phyloP scores from a whole-genome alignment of 345 rosid species.

The Eucalyptus cloeziana region DNA sequence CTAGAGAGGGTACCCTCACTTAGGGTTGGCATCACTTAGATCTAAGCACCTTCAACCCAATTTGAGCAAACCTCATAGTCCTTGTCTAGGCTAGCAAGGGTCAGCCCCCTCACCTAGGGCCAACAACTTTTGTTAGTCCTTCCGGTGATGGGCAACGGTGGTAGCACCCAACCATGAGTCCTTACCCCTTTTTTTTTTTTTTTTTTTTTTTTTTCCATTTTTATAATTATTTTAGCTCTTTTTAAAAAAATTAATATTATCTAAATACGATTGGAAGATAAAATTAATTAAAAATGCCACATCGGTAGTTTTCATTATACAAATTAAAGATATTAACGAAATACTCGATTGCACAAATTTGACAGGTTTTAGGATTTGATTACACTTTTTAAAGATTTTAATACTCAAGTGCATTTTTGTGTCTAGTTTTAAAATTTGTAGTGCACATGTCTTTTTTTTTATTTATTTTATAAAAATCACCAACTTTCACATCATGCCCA shows the following conservation, averaged over 20 bases:
- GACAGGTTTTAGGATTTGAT: accelerated
- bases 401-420: no score
- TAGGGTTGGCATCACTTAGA: accelerated
- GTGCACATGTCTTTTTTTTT: no score
- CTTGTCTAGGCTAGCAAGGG: accelerated
- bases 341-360: accelerated
- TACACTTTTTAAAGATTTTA: accelerated
- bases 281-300: no score
- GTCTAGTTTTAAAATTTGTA: accelerated
- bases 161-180: neutral
- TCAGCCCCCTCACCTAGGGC: neutral
- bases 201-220: accelerated
- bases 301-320: accelerated
- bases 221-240: no score
- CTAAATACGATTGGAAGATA: neutral
- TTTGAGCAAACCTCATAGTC: neutral
- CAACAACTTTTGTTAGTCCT: accelerated
- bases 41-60: accelerated
- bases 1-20: accelerated
- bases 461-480: no score
- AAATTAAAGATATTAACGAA: accelerated
- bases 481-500: no score
- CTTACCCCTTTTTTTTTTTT: neutral
- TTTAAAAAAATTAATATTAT: no score
- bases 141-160: accelerated